Evolutionary conservation across 1,284 basidiomycete species (phyloP).

Genomic region (Sanghuangporus weigelae): DNA sequence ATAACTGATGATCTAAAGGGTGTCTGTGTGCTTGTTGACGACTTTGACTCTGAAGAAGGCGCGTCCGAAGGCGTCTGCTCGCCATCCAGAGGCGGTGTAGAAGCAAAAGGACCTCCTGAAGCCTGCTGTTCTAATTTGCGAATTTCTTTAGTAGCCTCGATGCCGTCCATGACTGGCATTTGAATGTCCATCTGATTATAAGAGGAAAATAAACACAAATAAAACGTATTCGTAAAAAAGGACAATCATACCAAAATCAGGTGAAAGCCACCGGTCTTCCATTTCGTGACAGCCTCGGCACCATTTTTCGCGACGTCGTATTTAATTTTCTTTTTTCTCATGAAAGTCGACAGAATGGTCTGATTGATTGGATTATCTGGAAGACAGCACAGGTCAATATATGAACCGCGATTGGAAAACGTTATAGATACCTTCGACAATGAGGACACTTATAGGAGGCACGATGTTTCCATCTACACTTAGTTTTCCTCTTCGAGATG

Average conservation of each 20-base stretch:
- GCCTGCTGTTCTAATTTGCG: conserved; percentile 74
- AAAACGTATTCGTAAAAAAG: not conserved
- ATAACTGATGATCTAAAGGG: conserved; percentile 94
- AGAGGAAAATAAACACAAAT: conserved; percentile 13
- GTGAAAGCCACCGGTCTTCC: conserved; percentile 92
- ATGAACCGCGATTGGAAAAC: not conserved
- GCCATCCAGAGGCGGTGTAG: conserved; percentile 57
- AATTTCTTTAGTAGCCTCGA: conserved; percentile 96
- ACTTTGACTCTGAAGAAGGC: conserved; percentile 38
- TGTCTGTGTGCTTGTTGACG: conserved; percentile 35
- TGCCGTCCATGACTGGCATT: conserved; percentile 98
- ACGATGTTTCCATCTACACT: conserved; percentile 57
- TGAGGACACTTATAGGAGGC: conserved; percentile 92
- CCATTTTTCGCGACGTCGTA: conserved; percentile 95
- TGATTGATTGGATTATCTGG: conserved; percentile 99
- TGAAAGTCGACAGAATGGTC: conserved; percentile 92
- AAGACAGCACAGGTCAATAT: conserved; percentile 7
- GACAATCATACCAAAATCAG: conserved; percentile 75
- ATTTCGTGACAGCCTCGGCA: conserved; percentile 93
- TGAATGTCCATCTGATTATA: conserved; percentile 97
- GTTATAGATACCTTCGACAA: conserved; percentile 74
- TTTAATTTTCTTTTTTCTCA: conserved; percentile 95
- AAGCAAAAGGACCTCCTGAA: conserved; percentile 68
- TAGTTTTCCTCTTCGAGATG: conserved; percentile 24
- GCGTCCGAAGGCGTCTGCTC: conserved; percentile 49